Conservation (phyloP, 1,284 basidiomycete species). For the Cutaneotrichosporon arboriforme region DNA sequence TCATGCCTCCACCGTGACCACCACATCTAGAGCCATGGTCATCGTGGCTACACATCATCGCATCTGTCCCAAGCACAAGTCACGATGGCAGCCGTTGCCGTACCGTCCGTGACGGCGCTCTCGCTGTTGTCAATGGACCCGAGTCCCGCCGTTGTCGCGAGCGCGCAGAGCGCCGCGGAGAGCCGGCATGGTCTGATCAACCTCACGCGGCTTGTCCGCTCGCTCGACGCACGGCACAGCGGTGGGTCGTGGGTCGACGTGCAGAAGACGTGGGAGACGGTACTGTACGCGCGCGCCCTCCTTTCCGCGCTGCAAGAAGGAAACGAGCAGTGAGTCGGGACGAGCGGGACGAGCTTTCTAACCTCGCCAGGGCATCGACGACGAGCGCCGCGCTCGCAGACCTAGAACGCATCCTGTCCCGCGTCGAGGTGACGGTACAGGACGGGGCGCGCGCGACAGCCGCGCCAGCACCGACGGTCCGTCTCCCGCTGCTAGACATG, state of each 20-base stretch:
- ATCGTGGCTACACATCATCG: too few relatives aligned
- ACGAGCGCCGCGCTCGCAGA: slow-evolving; percentile 16
- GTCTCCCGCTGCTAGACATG: slow-evolving; percentile 11
- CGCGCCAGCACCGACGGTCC: slow-evolving; percentile 9
- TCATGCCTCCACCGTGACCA: background rate
- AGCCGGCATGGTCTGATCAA: slow-evolving; percentile 42
- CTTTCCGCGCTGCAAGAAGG: slow-evolving; percentile 27
- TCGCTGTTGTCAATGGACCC: slow-evolving; percentile 22
- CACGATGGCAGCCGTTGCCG: background rate
- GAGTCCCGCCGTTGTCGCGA: slow-evolving; percentile 24
- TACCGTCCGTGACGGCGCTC: slow-evolving; percentile 12
- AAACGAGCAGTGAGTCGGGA: slow-evolving; percentile 35
- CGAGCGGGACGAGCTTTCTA: too few relatives aligned
- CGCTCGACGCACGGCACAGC: slow-evolving; percentile 21
- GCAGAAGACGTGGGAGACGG: slow-evolving; percentile 43
- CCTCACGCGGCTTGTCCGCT: slow-evolving; percentile 39
- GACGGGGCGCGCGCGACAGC: slow-evolving; percentile 5
- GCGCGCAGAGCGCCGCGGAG: slow-evolving; percentile 27
- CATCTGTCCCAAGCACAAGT: too few relatives aligned
- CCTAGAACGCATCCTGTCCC: slow-evolving; percentile 16
- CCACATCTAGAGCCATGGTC: too few relatives aligned
- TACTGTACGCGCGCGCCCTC: slow-evolving; percentile 35
- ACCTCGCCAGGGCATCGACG: slow-evolving; percentile 22
- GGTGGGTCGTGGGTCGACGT: slow-evolving; percentile 29
- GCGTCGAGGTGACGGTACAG: slow-evolving; percentile 19